These are phyloP conservation scores for Bombardia bombarda DNA, from an alignment of 495 filamentous ascomycete genomes.

Conservation along the genomic window DNA sequence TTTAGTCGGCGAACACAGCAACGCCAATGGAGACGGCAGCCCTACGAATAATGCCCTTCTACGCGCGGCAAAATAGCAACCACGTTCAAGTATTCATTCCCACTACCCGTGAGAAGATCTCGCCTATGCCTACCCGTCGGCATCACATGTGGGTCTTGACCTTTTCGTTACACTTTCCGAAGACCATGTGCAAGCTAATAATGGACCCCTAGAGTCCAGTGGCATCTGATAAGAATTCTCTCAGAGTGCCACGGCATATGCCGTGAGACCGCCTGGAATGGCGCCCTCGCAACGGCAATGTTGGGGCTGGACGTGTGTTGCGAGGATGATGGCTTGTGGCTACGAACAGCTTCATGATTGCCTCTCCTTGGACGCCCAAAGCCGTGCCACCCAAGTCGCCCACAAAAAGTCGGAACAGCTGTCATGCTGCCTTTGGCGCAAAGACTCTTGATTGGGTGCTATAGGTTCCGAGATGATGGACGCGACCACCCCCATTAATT, in stretches of 20 bases:
- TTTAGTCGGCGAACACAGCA: constrained; percentile 2
- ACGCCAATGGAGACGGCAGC: not conserved
- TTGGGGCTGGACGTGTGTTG: too few species aligned
- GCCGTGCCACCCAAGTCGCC: constrained; percentile 1
- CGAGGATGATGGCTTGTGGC: not conserved
- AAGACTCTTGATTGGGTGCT: constrained; percentile 4
- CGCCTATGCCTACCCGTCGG: too few species aligned
- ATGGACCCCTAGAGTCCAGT: not conserved
- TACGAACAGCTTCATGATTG: not conserved
- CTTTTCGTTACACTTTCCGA: constrained; percentile 6
- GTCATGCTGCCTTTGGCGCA: not conserved
- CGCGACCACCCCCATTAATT: constrained; percentile 1
- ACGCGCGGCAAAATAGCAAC: too few species aligned
- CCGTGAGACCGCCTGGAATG: constrained; percentile 8
- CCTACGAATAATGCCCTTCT: not conserved
- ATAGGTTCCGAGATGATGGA: constrained; percentile 8
- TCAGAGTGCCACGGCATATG: constrained; percentile 16
- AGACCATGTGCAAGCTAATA: not conserved
- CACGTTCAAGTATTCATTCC: too few species aligned
- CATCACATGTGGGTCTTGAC: too few species aligned
- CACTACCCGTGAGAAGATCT: too few species aligned
- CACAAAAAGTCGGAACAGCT: not conserved
- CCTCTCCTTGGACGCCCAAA: not conserved
- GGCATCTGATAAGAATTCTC: not conserved
- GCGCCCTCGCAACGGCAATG: too few species aligned